Conservation (phyloP, 176 grass and related monocot genomes). For the Calamus simplicifolius region DNA sequence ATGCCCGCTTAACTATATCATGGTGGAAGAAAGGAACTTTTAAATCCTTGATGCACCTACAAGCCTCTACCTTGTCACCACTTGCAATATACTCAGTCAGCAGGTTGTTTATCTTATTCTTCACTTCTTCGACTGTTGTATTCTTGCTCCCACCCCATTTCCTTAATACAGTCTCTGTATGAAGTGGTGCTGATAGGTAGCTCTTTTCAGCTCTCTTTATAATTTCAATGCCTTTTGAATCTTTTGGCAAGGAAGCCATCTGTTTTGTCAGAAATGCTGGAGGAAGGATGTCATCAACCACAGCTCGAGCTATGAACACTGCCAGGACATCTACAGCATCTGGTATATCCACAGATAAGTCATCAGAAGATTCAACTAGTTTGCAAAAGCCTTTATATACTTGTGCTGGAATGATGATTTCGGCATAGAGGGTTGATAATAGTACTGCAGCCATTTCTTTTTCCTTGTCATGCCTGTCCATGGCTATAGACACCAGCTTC, state of each 20-base stretch:
- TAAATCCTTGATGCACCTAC: slow-evolving; percentile 8
- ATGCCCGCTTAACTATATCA: slow-evolving; percentile 1
- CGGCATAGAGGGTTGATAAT: slow-evolving; percentile 4
- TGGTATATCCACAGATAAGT: slow-evolving; percentile 11
- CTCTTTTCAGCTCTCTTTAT: slow-evolving; percentile 7
- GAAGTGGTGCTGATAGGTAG: slow-evolving; percentile 4
- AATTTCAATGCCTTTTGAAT: slow-evolving; percentile 4
- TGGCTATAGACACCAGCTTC: slow-evolving; percentile 8
- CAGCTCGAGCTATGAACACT: slow-evolving; percentile 9
- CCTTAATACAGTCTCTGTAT: not conserved
- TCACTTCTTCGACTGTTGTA: slow-evolving; percentile 6
- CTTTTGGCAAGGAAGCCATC: not conserved
- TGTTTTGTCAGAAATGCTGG: slow-evolving; percentile 2
- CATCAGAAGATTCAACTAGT: slow-evolving; percentile 7
- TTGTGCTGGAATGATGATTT: not conserved
- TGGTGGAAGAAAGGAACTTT: slow-evolving; percentile 13
- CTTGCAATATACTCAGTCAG: slow-evolving; percentile 2
- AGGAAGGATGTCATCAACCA: slow-evolving; percentile 9
- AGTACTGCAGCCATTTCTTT: slow-evolving; percentile 12
- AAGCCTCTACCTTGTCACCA: slow-evolving; percentile 4
- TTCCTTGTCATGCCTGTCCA: slow-evolving; percentile 10
- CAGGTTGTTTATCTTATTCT: slow-evolving; percentile 7
- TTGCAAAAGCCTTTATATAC: slow-evolving; percentile 7
- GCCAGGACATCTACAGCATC: slow-evolving; percentile 8
- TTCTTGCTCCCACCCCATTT: slow-evolving; percentile 10